Evolutionary conservation across 2,329 filamentous ascomycete species (phyloP).

Genomic region (Arthroderma sp.): DNA sequence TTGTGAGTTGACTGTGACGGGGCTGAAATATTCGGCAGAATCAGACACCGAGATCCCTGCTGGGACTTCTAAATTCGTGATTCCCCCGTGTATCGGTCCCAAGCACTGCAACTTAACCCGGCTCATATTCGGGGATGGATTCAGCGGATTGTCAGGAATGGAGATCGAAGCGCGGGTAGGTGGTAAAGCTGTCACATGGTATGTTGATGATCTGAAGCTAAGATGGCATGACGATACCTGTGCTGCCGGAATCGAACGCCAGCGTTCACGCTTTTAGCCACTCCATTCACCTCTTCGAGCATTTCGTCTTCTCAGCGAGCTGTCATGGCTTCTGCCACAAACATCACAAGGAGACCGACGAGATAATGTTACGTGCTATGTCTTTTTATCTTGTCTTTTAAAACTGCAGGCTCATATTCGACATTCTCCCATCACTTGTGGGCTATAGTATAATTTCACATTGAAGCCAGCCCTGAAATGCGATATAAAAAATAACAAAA

Average conservation of each 20-base stretch:
- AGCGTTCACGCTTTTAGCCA: conserved; percentile 5
- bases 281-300: not conserved
- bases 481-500: not conserved
- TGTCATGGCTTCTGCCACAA: too few relatives aligned
- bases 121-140: conserved; percentile 32
- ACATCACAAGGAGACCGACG: too few relatives aligned
- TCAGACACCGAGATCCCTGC: conserved; percentile 25
- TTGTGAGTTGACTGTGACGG: conserved; percentile 33
- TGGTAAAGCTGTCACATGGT: conserved; percentile 33
- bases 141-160: conserved; percentile 36
- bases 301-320: too few relatives aligned
- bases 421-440: not conserved
- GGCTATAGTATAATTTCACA: not conserved
- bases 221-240: conserved; percentile 42
- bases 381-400: not conserved
- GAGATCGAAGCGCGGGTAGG: conserved; percentile 38
- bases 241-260: conserved; percentile 27
- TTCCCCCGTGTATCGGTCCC: conserved; percentile 33
- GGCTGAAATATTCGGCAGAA: conserved; percentile 32
- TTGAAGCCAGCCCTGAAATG: not conserved
- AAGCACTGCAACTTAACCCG: conserved; percentile 34
- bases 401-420: not conserved
- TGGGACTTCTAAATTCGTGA: conserved; percentile 29
- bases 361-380: not conserved
- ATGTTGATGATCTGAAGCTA: conserved; percentile 38